A percentile compares a stretch with the other conserved stretches of the same genome.
These are phyloP conservation scores for Coniella lustricola DNA, from an alignment of 2,329 filamentous ascomycete genomes.

Conservation along the genomic window DNA sequence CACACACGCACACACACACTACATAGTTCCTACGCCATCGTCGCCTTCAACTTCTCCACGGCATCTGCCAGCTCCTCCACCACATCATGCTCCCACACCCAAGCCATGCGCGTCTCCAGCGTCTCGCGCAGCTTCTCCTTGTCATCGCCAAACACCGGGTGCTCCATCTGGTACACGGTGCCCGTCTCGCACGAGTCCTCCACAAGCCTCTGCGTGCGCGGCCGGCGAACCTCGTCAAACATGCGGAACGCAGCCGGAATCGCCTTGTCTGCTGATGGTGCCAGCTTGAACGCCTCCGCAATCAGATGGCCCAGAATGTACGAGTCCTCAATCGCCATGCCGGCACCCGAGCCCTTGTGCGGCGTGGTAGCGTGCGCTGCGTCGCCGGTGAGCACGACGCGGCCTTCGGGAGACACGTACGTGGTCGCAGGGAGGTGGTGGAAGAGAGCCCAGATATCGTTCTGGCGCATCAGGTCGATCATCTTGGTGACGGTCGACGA, in stretches of 20 bases:
- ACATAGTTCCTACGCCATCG: neutral
- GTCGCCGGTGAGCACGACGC: constrained; percentile 15
- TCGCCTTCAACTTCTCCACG: constrained; percentile 4
- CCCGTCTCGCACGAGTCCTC: constrained; percentile 40
- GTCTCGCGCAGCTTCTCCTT: constrained; percentile 13
- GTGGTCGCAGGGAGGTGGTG: constrained; percentile 35
- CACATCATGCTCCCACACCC: constrained; percentile 14
- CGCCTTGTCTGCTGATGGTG: constrained; percentile 23
- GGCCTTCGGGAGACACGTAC: constrained; percentile 25
- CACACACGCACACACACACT: too few relatives aligned
- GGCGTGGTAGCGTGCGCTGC: constrained; percentile 20
- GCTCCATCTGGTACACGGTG: constrained; percentile 32
- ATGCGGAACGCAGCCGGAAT: constrained; percentile 39
- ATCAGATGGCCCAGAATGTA: constrained; percentile 17
- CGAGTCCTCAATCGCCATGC: constrained; percentile 20
- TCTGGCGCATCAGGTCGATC: constrained; percentile 25
- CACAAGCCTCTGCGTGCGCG: constrained; percentile 42
- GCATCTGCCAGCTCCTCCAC: constrained; percentile 4
- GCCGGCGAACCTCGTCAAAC: constrained; percentile 37
- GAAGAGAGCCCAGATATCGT: constrained; percentile 36
- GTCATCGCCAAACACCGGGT: constrained; percentile 8
- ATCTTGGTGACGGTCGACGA: constrained; percentile 25
- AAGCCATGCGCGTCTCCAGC: constrained; percentile 14
- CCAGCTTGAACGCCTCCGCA: constrained; percentile 8
- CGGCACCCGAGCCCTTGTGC: constrained; percentile 20